Percentiles rank a stretch among this genome's conserved stretches.
Conservation (phyloP, 805 yeast genomes). For the Lipomyces chichibuensis region DNA sequence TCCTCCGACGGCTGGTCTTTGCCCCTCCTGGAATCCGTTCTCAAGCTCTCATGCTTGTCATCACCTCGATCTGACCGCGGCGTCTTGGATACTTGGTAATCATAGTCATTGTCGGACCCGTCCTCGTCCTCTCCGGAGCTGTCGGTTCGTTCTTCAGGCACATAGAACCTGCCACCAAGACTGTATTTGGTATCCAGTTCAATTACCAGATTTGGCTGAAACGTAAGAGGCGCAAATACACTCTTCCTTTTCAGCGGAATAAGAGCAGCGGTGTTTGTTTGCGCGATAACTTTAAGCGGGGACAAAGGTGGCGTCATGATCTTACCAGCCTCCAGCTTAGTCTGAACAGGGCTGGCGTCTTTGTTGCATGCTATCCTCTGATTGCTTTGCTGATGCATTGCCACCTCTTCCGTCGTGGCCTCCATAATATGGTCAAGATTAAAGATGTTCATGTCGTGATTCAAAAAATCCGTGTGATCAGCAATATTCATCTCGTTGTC, state of each 20-base stretch:
- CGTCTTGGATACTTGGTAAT: conserved; percentile 22
- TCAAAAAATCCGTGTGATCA: conserved; percentile 6
- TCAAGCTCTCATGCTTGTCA: conserved; percentile 1
- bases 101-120: conserved; percentile 23
- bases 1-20: conserved; percentile 20
- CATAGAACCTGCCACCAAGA: conserved; percentile 87
- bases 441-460: conserved; percentile 18
- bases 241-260: conserved; percentile 50
- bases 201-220: conserved; percentile 75
- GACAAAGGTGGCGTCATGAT: conserved; percentile 24
- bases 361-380: neutral
- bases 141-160: conserved; percentile 42
- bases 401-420: conserved; percentile 2
- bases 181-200: conserved; percentile 84
- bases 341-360: neutral
- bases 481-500: conserved; percentile 32
- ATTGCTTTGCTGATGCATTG: neutral
- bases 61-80: conserved; percentile 21
- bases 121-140: conserved; percentile 17
- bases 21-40: conserved; percentile 14
- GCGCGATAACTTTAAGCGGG: conserved; percentile 30
- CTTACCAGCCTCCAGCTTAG: neutral
- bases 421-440: conserved; percentile 15
- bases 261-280: conserved; percentile 32
- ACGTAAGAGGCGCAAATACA: conserved; percentile 77